A percentile compares a stretch with the other conserved stretches of the same genome.
phyloP scores from a whole-genome alignment of 169 alveolate genomes.

The Plasmodium berghei region DNA sequence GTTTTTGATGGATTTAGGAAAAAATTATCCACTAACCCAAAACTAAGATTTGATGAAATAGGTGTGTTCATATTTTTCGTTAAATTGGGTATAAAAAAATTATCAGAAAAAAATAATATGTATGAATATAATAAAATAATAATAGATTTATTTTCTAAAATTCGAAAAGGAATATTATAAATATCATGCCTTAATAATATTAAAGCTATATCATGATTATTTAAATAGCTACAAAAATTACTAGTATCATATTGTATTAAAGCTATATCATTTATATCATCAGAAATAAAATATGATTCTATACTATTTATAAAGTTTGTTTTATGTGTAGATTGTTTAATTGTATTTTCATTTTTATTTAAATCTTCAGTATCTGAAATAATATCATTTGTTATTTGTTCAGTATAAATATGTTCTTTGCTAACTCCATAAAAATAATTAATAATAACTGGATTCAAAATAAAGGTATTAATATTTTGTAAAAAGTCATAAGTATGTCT shows the following conservation, averaged over 20 bases:
- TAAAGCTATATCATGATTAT: constrained; percentile 49
- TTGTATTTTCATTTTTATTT: not conserved
- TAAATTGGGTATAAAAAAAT: constrained; percentile 3
- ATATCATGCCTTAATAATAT: constrained; percentile 13
- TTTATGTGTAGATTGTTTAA: not conserved
- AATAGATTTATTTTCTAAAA: constrained; percentile 18
- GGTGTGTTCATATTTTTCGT: constrained; percentile 2
- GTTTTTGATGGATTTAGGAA: constrained; percentile 7
- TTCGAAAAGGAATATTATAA: constrained; percentile 54
- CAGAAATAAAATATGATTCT: constrained; percentile 31
- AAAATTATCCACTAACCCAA: constrained; percentile 29
- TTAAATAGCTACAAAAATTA: constrained; percentile 26
- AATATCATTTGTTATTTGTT: too few species aligned
- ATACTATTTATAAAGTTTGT: constrained; percentile 15
- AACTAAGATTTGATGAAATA: not conserved
- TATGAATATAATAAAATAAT: constrained; percentile 50
- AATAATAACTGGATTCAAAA: constrained; percentile 36
- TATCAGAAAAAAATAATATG: constrained; percentile 40
- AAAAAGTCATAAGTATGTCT: constrained; percentile 29
- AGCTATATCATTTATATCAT: constrained; percentile 11
- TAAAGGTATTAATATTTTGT: constrained; percentile 15
- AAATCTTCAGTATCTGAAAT: not conserved
- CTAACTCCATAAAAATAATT: constrained; percentile 47
- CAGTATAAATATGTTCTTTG: constrained; percentile 1
- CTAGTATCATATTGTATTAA: constrained; percentile 32